Evolutionary conservation across 768 basidiomycete species (phyloP).

Genomic region (Tulasnella sp.): DNA sequence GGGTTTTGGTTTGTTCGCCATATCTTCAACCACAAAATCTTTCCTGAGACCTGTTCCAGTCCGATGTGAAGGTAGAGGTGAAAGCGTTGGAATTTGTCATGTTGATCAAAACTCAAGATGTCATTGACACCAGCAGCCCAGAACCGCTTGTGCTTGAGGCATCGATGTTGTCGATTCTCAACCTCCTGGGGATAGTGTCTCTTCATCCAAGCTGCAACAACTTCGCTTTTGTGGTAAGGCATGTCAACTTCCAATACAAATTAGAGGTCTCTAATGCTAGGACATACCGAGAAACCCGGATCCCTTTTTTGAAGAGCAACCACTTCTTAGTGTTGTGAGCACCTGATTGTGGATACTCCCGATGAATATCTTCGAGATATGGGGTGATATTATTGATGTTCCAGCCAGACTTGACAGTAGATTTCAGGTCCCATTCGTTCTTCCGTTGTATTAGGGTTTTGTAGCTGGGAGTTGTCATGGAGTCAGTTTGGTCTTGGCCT

Average conservation of each 20-base stretch:
- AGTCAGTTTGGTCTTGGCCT: not conserved
- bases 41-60: not conserved
- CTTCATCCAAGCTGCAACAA: not conserved
- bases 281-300: not conserved
- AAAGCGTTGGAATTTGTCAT: constrained; percentile 42
- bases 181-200: not conserved
- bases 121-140: constrained; percentile 41
- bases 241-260: not conserved
- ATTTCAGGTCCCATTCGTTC: not conserved
- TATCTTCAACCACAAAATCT: not conserved
- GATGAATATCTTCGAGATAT: not conserved
- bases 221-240: not conserved
- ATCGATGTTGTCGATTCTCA: not conserved
- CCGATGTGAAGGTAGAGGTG: constrained; percentile 31
- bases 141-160: constrained; percentile 30
- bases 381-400: not conserved
- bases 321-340: not conserved
- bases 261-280: not conserved
- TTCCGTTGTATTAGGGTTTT: not conserved
- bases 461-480: not conserved
- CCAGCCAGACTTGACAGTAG: not conserved
- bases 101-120: constrained; percentile 36
- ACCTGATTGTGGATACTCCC: not conserved
- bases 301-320: not conserved
- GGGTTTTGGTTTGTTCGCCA: not conserved